Evolutionary conservation across 2,329 filamentous ascomycete genomes (phyloP), one percentile per base, ranked within the genome.

Genomic region (Coniochaeta sp.): DNA sequence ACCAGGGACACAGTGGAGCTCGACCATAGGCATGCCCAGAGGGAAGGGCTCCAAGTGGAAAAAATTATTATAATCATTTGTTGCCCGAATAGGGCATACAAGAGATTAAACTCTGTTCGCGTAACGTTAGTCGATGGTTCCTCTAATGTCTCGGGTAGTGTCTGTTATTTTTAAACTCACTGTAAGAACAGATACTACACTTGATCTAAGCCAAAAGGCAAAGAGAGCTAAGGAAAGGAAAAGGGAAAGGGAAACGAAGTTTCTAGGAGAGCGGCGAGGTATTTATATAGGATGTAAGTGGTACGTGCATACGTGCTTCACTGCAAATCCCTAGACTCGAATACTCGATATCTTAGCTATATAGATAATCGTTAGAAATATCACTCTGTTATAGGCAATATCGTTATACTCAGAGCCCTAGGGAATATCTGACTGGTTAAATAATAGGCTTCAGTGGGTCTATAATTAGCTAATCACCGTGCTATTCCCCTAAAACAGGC

Each of bases 91-190:
- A 84, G 86, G 81, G 80, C 81, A 82, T 91, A 90, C 89, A 89
- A 93, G 89, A 89, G 87, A 91, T 92, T 92, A 93, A 92, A 91
- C 89, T 93, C 87, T 91, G n/a, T n/a, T n/a, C n/a, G n/a, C n/a
- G n/a, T n/a, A n/a, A n/a, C n/a, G n/a, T n/a, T n/a, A n/a, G n/a
- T n/a, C n/a, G n/a, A n/a, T n/a, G n/a, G n/a, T n/a, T n/a, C n/a
- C n/a, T n/a, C n/a, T n/a, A n/a, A n/a, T n/a, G n/a, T n/a, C n/a
- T n/a, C n/a, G n/a, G n/a, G n/a, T n/a, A n/a, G n/a, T n/a, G n/a
- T n/a, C n/a, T n/a, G n/a, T n/a, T n/a, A n/a, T n/a, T n/a, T n/a
- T n/a, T n/a, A n/a, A n/a, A n/a, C n/a, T n/a, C n/a, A n/a, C n/a
- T n/a, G n/a, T n/a, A n/a, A n/a, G n/a, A n/a, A n/a, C 47, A 52